Evolutionary conservation across 1,284 basidiomycete species (phyloP).

Genomic region (Malassezia furfur): DNA sequence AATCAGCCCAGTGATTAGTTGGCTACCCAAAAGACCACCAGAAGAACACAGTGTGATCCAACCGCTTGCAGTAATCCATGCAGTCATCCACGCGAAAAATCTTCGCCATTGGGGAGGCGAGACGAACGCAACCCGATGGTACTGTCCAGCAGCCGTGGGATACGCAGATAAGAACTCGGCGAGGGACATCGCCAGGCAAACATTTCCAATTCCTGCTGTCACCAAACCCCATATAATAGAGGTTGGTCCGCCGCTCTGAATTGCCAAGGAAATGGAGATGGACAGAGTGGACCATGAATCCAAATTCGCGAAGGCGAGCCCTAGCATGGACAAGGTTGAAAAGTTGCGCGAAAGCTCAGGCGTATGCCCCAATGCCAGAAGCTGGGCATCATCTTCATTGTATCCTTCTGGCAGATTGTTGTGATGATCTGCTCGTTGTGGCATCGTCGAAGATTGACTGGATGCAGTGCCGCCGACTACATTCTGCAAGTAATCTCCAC

Average conservation of each 20-base stretch:
- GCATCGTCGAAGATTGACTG: too few species aligned
- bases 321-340: slow-evolving; percentile 12
- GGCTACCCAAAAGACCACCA: slow-evolving; percentile 27
- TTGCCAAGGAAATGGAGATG: slow-evolving; percentile 30
- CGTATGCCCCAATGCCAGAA: neutral
- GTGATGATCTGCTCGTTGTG: too few species aligned
- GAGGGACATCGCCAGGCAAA: slow-evolving; percentile 4
- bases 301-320: slow-evolving; percentile 9
- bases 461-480: too few species aligned
- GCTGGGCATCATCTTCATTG: neutral
- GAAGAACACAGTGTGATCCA: slow-evolving; percentile 49
- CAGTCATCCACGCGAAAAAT: slow-evolving; percentile 33
- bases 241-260: slow-evolving; percentile 4
- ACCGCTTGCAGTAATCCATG: slow-evolving; percentile 39
- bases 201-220: neutral
- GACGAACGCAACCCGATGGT: slow-evolving; percentile 48
- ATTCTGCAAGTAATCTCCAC: too few species aligned
- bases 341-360: slow-evolving; percentile 4
- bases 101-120: slow-evolving; percentile 36
- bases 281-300: slow-evolving; percentile 19
- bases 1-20: slow-evolving; percentile 49
- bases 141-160: slow-evolving; percentile 48
- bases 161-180: slow-evolving; percentile 19
- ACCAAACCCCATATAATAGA: slow-evolving; percentile 4
- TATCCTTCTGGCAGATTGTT: too few species aligned